Base-by-base conservation (phyloP, 768 basidiomycete species). In the Pleurotus djamor region DNA sequence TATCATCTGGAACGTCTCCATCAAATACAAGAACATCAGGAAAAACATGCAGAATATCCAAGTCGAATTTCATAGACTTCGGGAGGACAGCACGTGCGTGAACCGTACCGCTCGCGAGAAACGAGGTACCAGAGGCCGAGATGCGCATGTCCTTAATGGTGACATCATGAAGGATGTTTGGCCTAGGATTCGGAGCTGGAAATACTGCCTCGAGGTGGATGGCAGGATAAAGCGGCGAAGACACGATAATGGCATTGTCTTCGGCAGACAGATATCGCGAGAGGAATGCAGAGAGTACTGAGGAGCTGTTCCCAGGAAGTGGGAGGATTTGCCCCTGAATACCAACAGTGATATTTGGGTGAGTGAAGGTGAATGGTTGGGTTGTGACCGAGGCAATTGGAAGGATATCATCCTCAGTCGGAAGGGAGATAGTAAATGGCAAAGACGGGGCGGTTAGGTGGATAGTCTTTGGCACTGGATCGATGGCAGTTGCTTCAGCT, bases 21-120 rank as follows among this genome's bases (percentile, higher is more conserved):
- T 94, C 92, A 59, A 84, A 93, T 4, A 94, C 79, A 5, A 93
- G 70, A 32, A 89, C 86, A 67, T 94, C 92, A 0, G 92, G 91
- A 58, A 89, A 76, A 32, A 92, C 82, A 45, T 76, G 80, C 5
- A 74, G 80, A 16, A 92, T 86, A 45, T 85, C 75, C 52, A 92
- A 69, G n/a, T 74, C 76, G 32, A 92, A 73, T 57, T 89, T 71
- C 71, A 94, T 83, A 47, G 89, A 90, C 45, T 71, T 73, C 1
- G 92, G 92, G 1, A 94, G 76, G 8, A 89, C 86, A 37, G 90
- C 75, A 14, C 78, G 76, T 5, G 82, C 92, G 48, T 77, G 80
- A 9, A 94, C 83, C 3, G 79, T 80, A 12, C 91, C 92, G 65
- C 85, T 91, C 0, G 91, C 88, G 17, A 88, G 74, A 66, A 93